Base-by-base conservation (phyloP, 768 basidiomycete genomes). In the Amylocystis lapponica region DNA sequence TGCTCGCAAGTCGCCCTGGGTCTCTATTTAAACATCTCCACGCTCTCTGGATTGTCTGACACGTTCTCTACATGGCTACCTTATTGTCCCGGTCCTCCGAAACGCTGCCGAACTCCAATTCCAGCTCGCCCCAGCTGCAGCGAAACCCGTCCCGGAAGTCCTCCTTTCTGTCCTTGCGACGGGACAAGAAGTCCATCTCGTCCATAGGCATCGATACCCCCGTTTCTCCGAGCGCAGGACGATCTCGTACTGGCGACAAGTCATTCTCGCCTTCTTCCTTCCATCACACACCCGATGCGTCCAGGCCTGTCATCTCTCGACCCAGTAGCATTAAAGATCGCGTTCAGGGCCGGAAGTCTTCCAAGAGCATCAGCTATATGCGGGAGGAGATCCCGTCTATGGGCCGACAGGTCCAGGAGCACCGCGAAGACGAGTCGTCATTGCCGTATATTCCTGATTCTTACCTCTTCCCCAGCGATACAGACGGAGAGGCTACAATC, bases 151-250 rank as follows among this genome's bases (percentile, higher is more conserved):
- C 70, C 46, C 78, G 76, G 60, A 79, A 70, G 51, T 63, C 71
- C 17, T 79, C 81, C 7, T 76, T 79, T 55, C 57, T 79, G 26
- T 81, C 81, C 21, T 64, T 79, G 36, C 65, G 51, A 21, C 47
- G 55, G 22, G 52, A 59, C 31, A 57, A 54, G 35, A 44, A 47
- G 27, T 39, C 46, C 1, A 41, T 48, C 11, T 44, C 56, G 10
- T 36, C 52, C 23, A 36, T n/a, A n/a, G n/a, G n/a, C n/a, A n/a
- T 46, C 12, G 48, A 47, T 20, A 30, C 49, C n/a, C 30, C 48
- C 12, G 13, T 35, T 14, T 25, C 38, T 29, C 33, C 44, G 16
- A 31, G 29, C 9, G 41, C 39, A 20, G 33, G 32, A 21, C 45
- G 44, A 39, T 49, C 36, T 35, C 49, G 41, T 42, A 33, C 36